Conservation (phyloP, 78 protist genomes). For the Paulinella micropora region DNA sequence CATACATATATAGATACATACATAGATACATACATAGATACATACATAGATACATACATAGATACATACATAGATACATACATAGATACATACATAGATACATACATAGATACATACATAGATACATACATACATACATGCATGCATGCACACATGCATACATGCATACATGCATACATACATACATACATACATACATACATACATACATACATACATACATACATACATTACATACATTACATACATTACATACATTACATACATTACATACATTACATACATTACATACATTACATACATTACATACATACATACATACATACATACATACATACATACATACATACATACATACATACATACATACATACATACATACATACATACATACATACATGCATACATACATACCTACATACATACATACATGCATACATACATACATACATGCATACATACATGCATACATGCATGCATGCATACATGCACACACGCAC, state of each 20-base stretch:
- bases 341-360: not conserved
- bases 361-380: not conserved
- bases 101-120: not conserved
- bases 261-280: too few relatives aligned
- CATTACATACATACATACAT: too few relatives aligned
- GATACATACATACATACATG: not conserved
- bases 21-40: too few relatives aligned
- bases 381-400: not conserved
- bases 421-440: too few relatives aligned
- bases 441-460: not conserved
- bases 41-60: not conserved
- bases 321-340: not conserved
- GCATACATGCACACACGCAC: not conserved
- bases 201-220: too few relatives aligned
- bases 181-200: not conserved
- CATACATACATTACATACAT: too few relatives aligned
- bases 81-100: not conserved
- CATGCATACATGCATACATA: not conserved
- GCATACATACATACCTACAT: too few relatives aligned
- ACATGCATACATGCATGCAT: not conserved
- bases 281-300: too few relatives aligned
- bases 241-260: too few relatives aligned
- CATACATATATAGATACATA: too few relatives aligned
- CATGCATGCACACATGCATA: not conserved
- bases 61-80: not conserved